Conservation (phyloP, 2,329 filamentous ascomycete genomes). For the Aureobasidium leucospermi region DNA sequence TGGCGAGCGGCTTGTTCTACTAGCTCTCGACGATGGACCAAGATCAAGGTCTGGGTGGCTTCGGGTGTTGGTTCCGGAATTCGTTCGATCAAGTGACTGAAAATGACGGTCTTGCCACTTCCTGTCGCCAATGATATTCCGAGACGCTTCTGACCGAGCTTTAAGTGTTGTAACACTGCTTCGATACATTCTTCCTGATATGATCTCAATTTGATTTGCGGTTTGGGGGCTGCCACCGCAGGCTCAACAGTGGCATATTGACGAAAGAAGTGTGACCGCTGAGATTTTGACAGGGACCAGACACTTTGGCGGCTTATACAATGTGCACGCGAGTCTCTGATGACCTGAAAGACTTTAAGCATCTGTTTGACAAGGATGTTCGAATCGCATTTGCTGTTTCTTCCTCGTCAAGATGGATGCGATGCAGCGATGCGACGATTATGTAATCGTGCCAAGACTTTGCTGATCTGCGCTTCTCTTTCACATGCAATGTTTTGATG, state of each 20-base stretch:
- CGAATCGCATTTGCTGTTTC: background rate
- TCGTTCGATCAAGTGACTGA: constrained; percentile 86
- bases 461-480: background rate
- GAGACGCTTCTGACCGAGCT: constrained; percentile 64
- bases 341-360: background rate
- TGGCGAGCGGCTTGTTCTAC: constrained; percentile 90
- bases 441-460: constrained; percentile 7
- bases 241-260: background rate
- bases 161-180: constrained; percentile 62
- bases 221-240: background rate
- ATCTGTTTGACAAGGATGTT: background rate
- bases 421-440: background rate
- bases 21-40: constrained; percentile 86
- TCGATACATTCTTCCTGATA: constrained; percentile 89
- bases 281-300: too few species aligned
- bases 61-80: constrained; percentile 49
- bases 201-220: constrained; percentile 57
- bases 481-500: constrained; percentile 8
- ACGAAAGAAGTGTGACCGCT: background rate
- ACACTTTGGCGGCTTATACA: background rate
- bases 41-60: constrained; percentile 74
- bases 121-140: constrained; percentile 83
- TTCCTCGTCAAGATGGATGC: background rate
- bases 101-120: constrained; percentile 88
- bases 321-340: background rate